Evolutionary conservation across 345 rosid genomes (phyloP).

Genomic region (Lepidium aucheri): DNA sequence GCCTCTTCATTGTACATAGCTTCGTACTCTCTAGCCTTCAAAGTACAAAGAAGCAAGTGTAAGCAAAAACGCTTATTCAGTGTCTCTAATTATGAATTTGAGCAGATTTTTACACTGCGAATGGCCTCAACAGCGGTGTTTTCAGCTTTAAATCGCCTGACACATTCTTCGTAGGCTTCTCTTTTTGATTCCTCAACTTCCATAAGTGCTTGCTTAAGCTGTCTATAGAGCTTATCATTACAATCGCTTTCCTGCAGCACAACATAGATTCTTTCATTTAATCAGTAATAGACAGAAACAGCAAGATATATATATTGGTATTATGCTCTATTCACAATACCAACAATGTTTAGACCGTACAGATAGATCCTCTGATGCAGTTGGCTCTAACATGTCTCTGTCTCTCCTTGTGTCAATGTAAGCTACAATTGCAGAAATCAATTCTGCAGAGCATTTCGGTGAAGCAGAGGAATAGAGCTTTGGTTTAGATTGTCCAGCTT

Average conservation of each 20-base stretch:
- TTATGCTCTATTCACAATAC: neutral
- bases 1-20: constrained; percentile 30
- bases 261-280: neutral
- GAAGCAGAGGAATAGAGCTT: constrained; percentile 23
- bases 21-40: constrained; percentile 36
- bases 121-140: constrained; percentile 31
- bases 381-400: constrained; percentile 26
- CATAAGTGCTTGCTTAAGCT: constrained; percentile 34
- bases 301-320: neutral
- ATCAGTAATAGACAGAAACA: neutral
- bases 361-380: constrained; percentile 25
- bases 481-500: constrained; percentile 9
- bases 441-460: constrained; percentile 27
- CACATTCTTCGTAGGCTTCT: constrained; percentile 43
- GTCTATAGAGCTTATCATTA: constrained; percentile 19
- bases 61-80: neutral
- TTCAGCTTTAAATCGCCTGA: constrained; percentile 39
- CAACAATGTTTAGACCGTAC: constrained; percentile 19
- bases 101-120: constrained; percentile 31
- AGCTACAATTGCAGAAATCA: constrained; percentile 29
- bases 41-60: neutral
- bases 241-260: constrained; percentile 32
- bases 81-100: neutral
- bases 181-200: constrained; percentile 37
- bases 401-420: constrained; percentile 29